phyloP scores from a whole-genome alignment of 495 filamentous ascomycete genomes.

The Arthonia radiata region DNA sequence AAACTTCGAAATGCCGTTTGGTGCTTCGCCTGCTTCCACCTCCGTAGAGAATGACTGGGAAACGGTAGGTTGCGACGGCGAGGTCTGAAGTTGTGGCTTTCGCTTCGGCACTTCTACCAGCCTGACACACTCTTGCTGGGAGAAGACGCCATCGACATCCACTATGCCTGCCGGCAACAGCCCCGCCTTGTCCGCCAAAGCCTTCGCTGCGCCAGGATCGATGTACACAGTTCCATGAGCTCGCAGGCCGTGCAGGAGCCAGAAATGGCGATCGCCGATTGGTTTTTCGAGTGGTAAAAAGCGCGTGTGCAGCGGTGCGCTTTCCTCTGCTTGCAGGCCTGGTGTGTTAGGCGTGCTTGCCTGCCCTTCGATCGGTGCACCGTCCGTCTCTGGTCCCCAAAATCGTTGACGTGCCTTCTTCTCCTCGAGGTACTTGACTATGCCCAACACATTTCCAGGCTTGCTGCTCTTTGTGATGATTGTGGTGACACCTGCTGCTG shows the following conservation, averaged over 20 bases:
- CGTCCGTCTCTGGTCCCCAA: too few species aligned
- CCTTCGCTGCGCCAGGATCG: conserved; percentile 61
- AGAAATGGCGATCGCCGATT: conserved; percentile 82
- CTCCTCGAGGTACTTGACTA: conserved; percentile 57
- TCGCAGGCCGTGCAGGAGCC: conserved; percentile 83
- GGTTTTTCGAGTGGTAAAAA: conserved; percentile 73
- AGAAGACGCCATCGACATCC: conserved; percentile 65
- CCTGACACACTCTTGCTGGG: conserved; percentile 75
- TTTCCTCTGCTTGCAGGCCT: too few species aligned
- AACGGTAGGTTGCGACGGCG: conserved; percentile 8
- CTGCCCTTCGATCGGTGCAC: too few species aligned
- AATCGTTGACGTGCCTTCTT: conserved; percentile 9
- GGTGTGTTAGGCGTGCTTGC: too few species aligned
- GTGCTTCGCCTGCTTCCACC: too few species aligned
- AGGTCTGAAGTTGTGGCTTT: conserved; percentile 7
- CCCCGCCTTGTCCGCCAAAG: conserved; percentile 59
- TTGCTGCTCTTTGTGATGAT: conserved; percentile 80
- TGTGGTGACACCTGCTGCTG: conserved; percentile 83
- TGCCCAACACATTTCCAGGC: conserved; percentile 74
- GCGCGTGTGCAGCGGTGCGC: conserved; percentile 71
- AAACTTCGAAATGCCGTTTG: too few species aligned
- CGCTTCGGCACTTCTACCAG: conserved; percentile 44
- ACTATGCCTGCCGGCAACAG: conserved; percentile 79
- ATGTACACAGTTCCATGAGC: conserved; percentile 83
- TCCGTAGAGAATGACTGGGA: conserved; percentile 1